A percentile compares a stretch with the other conserved stretches of the same genome.
These are phyloP conservation scores for Xylaria scruposa DNA, from an alignment of 495 filamentous ascomycete species.

Conservation along the genomic window DNA sequence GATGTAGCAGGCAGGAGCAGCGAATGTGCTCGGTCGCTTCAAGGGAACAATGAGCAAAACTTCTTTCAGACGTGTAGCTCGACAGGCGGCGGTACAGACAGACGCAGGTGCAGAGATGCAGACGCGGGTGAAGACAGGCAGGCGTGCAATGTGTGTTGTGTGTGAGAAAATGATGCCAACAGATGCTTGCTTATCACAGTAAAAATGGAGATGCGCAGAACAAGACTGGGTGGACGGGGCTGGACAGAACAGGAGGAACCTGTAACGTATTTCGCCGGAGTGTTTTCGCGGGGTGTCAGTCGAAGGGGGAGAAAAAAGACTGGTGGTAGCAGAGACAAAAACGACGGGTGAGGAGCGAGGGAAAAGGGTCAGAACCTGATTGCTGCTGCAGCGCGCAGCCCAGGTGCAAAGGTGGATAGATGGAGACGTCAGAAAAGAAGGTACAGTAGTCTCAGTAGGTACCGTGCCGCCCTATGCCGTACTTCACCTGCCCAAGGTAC, in stretches of 20 bases:
- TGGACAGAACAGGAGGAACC: conserved; percentile 16
- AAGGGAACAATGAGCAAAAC: conserved; percentile 26
- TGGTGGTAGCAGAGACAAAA: conserved; percentile 18
- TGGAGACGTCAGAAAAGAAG: conserved; percentile 24
- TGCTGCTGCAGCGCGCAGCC: neutral
- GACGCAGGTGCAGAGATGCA: conserved; percentile 21
- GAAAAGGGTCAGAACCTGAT: conserved; percentile 10
- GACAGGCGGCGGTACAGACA: conserved; percentile 16
- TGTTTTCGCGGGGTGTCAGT: conserved; percentile 29
- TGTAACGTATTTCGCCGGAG: conserved; percentile 22
- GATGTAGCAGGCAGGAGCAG: neutral
- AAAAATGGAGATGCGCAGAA: conserved; percentile 30
- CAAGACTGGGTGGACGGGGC: conserved; percentile 14
- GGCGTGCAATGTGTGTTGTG: conserved; percentile 1
- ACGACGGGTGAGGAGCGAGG: conserved; percentile 17
- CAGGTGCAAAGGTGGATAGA: neutral
- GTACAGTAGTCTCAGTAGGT: neutral
- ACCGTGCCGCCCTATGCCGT: neutral
- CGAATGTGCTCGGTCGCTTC: conserved; percentile 20
- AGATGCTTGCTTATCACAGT: conserved; percentile 28
- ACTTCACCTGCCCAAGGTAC: neutral
- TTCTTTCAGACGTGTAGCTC: conserved; percentile 23
- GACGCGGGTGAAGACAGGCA: conserved; percentile 5
- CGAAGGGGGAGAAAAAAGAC: conserved; percentile 25
- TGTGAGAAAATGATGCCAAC: conserved; percentile 24